These are phyloP conservation scores for Ligustrum vulgare DNA, from an alignment of 257 asterid species.

Conservation along the genomic window DNA sequence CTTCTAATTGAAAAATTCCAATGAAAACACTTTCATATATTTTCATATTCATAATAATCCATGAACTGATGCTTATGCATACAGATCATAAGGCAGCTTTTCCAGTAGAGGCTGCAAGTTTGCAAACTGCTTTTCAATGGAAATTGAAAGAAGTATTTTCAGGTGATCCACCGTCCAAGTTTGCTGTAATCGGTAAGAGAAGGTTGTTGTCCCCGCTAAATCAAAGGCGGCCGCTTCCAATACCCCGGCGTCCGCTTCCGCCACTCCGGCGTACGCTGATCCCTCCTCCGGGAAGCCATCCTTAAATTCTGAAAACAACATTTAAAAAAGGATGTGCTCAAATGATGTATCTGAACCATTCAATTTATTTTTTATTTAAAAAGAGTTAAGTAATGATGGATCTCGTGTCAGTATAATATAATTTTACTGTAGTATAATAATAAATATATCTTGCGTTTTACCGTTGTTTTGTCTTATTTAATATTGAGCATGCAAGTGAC, in stretches of 20 bases:
- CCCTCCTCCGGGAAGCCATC: background rate
- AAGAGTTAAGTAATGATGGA: too few species aligned
- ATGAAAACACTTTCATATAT: background rate
- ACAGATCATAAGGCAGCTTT: background rate
- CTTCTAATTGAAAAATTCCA: background rate
- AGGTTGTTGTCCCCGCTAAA: background rate
- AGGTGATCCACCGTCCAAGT: background rate
- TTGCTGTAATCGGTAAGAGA: background rate
- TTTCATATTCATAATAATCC: background rate
- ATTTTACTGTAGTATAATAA: too few species aligned
- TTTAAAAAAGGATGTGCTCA: too few species aligned
- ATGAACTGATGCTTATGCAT: background rate
- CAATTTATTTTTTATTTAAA: too few species aligned
- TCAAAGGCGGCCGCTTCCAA: too few species aligned
- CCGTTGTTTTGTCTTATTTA: too few species aligned
- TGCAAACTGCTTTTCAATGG: background rate
- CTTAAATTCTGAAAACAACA: background rate
- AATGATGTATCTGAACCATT: too few species aligned
- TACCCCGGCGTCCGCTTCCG: background rate
- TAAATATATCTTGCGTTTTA: too few species aligned
- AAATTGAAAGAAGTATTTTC: background rate
- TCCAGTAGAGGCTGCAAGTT: background rate
- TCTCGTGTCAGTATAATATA: too few species aligned
- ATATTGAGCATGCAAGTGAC: too few species aligned
- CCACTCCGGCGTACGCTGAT: too few species aligned